Evolutionary conservation across 2,329 filamentous ascomycete genomes (phyloP).

Genomic region (Zasmidium angulare): DNA sequence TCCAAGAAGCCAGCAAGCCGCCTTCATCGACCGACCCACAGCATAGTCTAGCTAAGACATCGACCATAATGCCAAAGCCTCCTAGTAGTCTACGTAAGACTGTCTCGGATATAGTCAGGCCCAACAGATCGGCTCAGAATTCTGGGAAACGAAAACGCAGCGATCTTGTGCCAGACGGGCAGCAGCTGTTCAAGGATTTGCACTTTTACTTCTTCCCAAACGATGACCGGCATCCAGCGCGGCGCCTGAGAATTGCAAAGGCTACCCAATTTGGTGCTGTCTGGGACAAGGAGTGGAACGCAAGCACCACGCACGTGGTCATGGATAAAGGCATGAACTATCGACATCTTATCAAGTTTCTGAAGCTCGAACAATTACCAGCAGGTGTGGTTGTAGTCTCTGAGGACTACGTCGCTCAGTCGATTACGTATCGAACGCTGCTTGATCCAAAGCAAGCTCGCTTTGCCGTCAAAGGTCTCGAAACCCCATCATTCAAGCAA

Average conservation of each 20-base stretch:
- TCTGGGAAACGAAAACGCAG: conserved; percentile 31
- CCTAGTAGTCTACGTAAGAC: conserved; percentile 16
- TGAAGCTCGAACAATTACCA: conserved; percentile 52
- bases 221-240: conserved; percentile 66
- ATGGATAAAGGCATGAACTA: conserved; percentile 70
- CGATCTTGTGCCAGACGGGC: conserved; percentile 21
- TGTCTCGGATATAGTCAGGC: conserved; percentile 19
- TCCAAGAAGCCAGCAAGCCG: not conserved
- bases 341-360: conserved; percentile 59
- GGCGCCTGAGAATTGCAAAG: conserved; percentile 71
- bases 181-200: conserved; percentile 31
- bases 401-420: conserved; percentile 46
- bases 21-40: not conserved
- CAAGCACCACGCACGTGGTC: conserved; percentile 71
- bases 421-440: conserved; percentile 40
- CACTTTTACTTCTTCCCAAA: conserved; percentile 71
- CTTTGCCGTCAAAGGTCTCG: conserved; percentile 52
- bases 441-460: conserved; percentile 57
- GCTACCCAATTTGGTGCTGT: conserved; percentile 71
- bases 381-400: conserved; percentile 52
- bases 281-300: conserved; percentile 62
- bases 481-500: conserved; percentile 1
- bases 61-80: conserved; percentile 7
- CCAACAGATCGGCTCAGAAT: conserved; percentile 12
- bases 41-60: conserved; percentile 6